Evolutionary conservation across 2,329 filamentous ascomycete species (phyloP).

Genomic region (Neoascochyta sp.): DNA sequence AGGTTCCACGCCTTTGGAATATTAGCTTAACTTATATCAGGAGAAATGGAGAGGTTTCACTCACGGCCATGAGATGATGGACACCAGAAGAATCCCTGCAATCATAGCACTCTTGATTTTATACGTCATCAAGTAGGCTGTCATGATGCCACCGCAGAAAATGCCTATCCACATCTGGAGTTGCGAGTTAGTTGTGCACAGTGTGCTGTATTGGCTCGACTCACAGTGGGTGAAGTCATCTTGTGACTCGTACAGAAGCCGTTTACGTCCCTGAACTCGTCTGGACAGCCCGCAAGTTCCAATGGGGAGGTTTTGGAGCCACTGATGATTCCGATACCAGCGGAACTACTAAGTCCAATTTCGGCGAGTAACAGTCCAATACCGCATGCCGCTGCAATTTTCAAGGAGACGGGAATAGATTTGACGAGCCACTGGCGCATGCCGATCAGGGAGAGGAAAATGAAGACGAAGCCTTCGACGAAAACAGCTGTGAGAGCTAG

Average conservation of each 20-base stretch:
- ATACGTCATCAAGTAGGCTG: slow-evolving; percentile 76
- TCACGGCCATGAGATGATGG: slow-evolving; percentile 79
- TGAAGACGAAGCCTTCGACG: slow-evolving; percentile 81
- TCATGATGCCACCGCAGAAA: slow-evolving; percentile 78
- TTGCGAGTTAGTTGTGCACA: too few relatives aligned
- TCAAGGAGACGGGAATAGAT: slow-evolving; percentile 76
- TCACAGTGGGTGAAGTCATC: slow-evolving; percentile 70
- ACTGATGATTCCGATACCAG: slow-evolving; percentile 75
- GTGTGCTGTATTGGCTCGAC: slow-evolving; percentile 12
- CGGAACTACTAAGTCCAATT: slow-evolving; percentile 71
- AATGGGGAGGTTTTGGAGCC: slow-evolving; percentile 63
- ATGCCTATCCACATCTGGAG: slow-evolving; percentile 75
- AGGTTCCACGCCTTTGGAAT: slow-evolving; percentile 53
- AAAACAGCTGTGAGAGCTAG: slow-evolving; percentile 83
- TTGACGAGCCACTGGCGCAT: slow-evolving; percentile 85
- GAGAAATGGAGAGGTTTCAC: slow-evolving; percentile 8
- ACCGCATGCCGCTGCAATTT: slow-evolving; percentile 79
- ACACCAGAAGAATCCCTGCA: slow-evolving; percentile 74
- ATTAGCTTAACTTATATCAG: slow-evolving; percentile 15
- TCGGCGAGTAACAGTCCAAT: slow-evolving; percentile 79
- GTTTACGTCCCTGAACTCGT: slow-evolving; percentile 46
- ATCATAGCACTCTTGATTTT: slow-evolving; percentile 85
- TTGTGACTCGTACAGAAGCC: slow-evolving; percentile 65
- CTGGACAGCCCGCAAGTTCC: slow-evolving; percentile 70
- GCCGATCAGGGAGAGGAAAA: slow-evolving; percentile 72